Conservation (phyloP, 345 rosid species). For the Ailanthus altissimus region DNA sequence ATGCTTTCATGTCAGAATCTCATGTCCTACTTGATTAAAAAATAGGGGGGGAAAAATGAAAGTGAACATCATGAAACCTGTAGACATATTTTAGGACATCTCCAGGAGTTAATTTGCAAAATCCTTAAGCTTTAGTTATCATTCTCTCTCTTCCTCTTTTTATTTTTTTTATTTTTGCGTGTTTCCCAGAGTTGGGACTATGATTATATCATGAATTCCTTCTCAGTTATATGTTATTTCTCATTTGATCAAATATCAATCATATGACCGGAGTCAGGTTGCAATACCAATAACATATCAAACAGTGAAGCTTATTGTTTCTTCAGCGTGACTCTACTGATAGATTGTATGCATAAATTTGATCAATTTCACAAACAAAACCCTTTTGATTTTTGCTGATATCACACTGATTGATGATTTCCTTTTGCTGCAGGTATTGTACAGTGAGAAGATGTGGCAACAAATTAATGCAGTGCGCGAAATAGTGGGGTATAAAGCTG, state of each 20-base stretch:
- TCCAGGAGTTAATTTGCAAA: not conserved
- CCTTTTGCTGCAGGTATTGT: slow-evolving; percentile 29
- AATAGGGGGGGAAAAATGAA: not conserved
- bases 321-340: not conserved
- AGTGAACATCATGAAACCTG: not conserved
- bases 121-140: too few relatives aligned
- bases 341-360: not conserved
- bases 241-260: too few relatives aligned
- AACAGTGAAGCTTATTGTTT: not conserved
- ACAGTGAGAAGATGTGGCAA: slow-evolving; percentile 57
- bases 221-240: too few relatives aligned
- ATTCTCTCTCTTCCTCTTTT: too few relatives aligned
- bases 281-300: not conserved
- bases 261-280: not conserved
- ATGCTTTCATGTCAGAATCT: not conserved
- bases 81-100: not conserved
- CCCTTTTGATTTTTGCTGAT: not conserved
- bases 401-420: not conserved
- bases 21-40: not conserved
- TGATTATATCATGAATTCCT: too few relatives aligned
- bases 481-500: slow-evolving; percentile 61
- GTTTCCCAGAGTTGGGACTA: too few relatives aligned
- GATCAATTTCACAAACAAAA: not conserved
- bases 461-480: slow-evolving; percentile 51
- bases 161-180: too few relatives aligned